Base-by-base conservation (phyloP, 1,284 basidiomycete genomes). In the Microbotryomycetes sp. region DNA sequence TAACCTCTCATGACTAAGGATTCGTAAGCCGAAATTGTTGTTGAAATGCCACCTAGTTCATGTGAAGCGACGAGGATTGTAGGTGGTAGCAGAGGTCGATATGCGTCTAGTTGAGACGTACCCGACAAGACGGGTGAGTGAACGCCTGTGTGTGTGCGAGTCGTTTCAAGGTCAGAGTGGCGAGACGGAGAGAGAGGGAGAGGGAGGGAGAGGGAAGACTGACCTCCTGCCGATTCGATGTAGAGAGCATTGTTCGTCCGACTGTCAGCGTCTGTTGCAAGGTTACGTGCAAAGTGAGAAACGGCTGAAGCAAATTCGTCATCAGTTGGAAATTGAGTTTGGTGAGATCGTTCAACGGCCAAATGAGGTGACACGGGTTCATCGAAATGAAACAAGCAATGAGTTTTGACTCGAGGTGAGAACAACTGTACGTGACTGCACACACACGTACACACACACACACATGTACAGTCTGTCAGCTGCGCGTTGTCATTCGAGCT, bases 301-400 rank as follows among this genome's bases (percentile, higher is more conserved):
- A 94, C 80, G 15, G 86, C 81, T 29, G 81, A 80, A 12, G 88
- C 80, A 49, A 97, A 84, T 3, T 83, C 83, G 22, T 82, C 79
- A 70, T 96, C 80, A 29, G 73, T 75, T 25, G 77, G 76, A 9
- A 67, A 60, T 19, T 19, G 83, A 82, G 25, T 80, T 64, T 9
- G 66, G 47, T 49, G 66, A 1, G 84, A 83, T 58, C 88, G 77
- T 64, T 81, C 79, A 2, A 83, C 89, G 1, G 94, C 94, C 26
- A 97, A 79, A 76, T 97, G 94, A 0, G 94, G 94, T 68, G 89
- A 92, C 56, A 97, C 88, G 0, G 94, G 92, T 60, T 94, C 87
- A 49, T 86, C 80, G 70, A 88, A 96, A 56, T 86, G 85, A 74
- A 85, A 92, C 6, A 97, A 79, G 75, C 91, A 94, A 22, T 83